phyloP scores from a whole-genome alignment of 1,284 basidiomycete genomes.

The Boletus coffeatus region DNA sequence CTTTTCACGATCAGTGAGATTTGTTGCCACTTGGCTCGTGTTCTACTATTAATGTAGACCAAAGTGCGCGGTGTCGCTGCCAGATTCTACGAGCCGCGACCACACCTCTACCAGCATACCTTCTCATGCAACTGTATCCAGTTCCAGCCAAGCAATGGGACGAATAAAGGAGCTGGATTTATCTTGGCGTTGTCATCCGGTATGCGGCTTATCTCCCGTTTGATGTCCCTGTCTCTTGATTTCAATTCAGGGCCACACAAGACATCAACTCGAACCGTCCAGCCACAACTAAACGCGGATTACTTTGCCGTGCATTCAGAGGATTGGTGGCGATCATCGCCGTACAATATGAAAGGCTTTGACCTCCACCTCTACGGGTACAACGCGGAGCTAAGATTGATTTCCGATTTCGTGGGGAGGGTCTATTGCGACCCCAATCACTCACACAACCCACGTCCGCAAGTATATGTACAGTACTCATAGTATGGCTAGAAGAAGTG shows the following conservation, averaged over 20 bases:
- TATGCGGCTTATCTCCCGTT: constrained; percentile 21
- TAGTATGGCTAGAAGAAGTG: no score
- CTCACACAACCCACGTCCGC: background rate
- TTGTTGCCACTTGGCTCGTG: background rate
- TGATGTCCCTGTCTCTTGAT: constrained; percentile 2
- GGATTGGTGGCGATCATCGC: constrained; percentile 68
- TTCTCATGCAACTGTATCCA: constrained; percentile 69
- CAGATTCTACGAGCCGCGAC: constrained; percentile 61
- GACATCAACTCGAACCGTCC: constrained; percentile 82
- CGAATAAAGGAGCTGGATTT: constrained; percentile 75
- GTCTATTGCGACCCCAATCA: constrained; percentile 72
- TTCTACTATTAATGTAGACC: constrained; percentile 4
- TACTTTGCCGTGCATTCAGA: constrained; percentile 70
- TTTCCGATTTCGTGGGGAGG: constrained; percentile 53
- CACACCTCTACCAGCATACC: constrained; percentile 61
- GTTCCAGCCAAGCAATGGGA: constrained; percentile 71
- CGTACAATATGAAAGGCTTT: constrained; percentile 62
- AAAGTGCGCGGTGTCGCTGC: constrained; percentile 80
- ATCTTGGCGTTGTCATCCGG: constrained; percentile 76
- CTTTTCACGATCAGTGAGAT: constrained; percentile 75
- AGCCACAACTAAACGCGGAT: constrained; percentile 63
- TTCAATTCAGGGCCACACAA: constrained; percentile 55
- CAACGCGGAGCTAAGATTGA: constrained; percentile 62
- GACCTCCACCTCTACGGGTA: constrained; percentile 75
- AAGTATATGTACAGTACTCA: no score